Conservation (phyloP, 1,284 basidiomycete genomes). For the Malassezia pachydermatis region DNA sequence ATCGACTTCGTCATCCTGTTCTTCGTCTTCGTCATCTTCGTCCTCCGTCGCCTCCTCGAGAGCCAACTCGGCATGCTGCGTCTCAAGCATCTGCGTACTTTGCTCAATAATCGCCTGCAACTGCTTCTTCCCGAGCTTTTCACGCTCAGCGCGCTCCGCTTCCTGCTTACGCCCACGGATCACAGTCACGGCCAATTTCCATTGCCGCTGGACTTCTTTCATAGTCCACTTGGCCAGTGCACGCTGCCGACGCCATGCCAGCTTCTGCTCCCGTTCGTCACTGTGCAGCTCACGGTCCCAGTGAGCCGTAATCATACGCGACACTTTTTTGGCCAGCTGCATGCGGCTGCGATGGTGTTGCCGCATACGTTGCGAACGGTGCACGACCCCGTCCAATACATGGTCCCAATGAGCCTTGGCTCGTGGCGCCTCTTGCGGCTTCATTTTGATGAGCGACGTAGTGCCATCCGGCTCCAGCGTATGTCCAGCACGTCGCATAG, state of each 20-base stretch:
- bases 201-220: conserved; percentile 65
- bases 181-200: conserved; percentile 80
- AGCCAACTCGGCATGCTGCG: conserved; percentile 51
- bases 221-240: conserved; percentile 62
- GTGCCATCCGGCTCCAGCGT: conserved; percentile 15
- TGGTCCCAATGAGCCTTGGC: conserved; percentile 28
- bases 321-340: conserved; percentile 53
- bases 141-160: conserved; percentile 58
- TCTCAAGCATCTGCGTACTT: conserved; percentile 74
- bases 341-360: conserved; percentile 42
- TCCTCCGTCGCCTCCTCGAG: conserved; percentile 13
- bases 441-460: conserved; percentile 16
- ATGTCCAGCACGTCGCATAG: conserved; percentile 23
- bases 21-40: conserved; percentile 24
- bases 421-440: conserved; percentile 19
- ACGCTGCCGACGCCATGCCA: conserved; percentile 62
- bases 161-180: conserved; percentile 62
- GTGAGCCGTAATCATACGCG: conserved; percentile 62
- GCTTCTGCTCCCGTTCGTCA: conserved; percentile 58
- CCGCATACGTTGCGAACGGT: conserved; percentile 25
- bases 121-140: conserved; percentile 66
- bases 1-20: conserved; percentile 28
- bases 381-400: conserved; percentile 22
- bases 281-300: conserved; percentile 61
- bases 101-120: conserved; percentile 81